Evolutionary conservation across 1,284 basidiomycete genomes (phyloP).

Genomic region (Cerrena zonata): DNA sequence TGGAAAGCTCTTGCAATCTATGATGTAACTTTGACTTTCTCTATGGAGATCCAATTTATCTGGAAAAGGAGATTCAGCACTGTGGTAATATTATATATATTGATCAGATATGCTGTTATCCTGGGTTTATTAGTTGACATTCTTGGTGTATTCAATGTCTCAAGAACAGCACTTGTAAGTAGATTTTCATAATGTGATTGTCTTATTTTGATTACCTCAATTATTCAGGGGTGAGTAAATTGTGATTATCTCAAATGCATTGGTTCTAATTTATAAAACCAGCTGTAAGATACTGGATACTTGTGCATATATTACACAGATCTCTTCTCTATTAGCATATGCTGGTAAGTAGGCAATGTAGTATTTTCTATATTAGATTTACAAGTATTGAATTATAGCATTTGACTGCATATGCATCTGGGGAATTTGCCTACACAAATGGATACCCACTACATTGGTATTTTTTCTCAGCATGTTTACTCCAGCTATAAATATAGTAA

Average conservation of each 20-base stretch:
- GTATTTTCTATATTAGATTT: neutral
- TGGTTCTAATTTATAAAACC: neutral
- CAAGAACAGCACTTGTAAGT: neutral
- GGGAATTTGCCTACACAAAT: neutral
- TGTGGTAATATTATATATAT: neutral
- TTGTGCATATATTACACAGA: neutral
- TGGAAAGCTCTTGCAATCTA: neutral
- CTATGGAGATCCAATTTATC: neutral
- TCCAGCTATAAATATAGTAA: neutral
- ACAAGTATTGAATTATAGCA: neutral
- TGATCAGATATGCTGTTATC: neutral
- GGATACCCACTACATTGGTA: neutral
- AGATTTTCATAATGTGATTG: no score
- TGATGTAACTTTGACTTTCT: neutral
- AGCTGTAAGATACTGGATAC: neutral
- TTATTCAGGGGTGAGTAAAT: neutral
- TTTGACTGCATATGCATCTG: neutral
- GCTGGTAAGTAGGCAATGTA: neutral
- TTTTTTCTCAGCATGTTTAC: conserved; percentile 1
- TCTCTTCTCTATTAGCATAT: neutral
- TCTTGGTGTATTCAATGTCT: neutral
- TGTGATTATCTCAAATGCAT: neutral
- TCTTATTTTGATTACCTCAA: neutral
- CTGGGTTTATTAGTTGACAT: neutral
- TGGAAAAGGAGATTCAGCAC: conserved; percentile 3